Percentiles rank a stretch among this genome's conserved stretches.
Evolutionary conservation across 2,329 filamentous ascomycete genomes (phyloP).

Genomic region (Hirsutella thompsonii): DNA sequence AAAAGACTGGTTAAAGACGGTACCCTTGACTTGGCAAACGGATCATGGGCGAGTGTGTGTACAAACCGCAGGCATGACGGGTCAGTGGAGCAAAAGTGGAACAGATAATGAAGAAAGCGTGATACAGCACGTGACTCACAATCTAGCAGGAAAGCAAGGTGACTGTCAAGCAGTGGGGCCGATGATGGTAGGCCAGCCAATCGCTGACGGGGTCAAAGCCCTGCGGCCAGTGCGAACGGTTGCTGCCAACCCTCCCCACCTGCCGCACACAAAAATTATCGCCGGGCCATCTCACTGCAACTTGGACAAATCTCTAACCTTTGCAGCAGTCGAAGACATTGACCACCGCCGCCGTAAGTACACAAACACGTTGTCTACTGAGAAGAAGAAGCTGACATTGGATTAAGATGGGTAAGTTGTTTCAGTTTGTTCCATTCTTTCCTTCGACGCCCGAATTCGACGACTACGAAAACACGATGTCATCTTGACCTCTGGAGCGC

Average conservation of each 20-base stretch:
- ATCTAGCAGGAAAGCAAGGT: background rate
- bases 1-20: too few relatives aligned
- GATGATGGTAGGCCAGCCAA: slow-evolving; percentile 11
- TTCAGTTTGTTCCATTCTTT: slow-evolving; percentile 11
- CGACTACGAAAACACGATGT: background rate
- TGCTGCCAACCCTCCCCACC: slow-evolving; percentile 24
- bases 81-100: too few relatives aligned
- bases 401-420: slow-evolving; percentile 47
- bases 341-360: slow-evolving; percentile 37
- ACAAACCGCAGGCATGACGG: too few relatives aligned
- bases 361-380: slow-evolving; percentile 17
- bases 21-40: too few relatives aligned
- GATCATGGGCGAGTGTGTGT: too few relatives aligned
- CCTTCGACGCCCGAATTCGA: background rate
- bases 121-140: slow-evolving; percentile 4
- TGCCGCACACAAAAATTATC: slow-evolving; percentile 29
- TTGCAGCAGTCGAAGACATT: slow-evolving; percentile 30
- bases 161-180: background rate
- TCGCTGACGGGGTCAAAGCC: slow-evolving; percentile 22
- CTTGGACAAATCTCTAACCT: slow-evolving; percentile 24
- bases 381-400: slow-evolving; percentile 24
- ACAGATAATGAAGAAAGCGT: background rate
- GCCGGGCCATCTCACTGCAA: slow-evolving; percentile 18
- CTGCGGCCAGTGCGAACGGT: slow-evolving; percentile 13
- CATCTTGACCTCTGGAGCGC: background rate